A percentile compares a stretch with the other conserved stretches of the same genome.
Evolutionary conservation across 345 rosid species (phyloP).

Genomic region (Mercurialis annua): DNA sequence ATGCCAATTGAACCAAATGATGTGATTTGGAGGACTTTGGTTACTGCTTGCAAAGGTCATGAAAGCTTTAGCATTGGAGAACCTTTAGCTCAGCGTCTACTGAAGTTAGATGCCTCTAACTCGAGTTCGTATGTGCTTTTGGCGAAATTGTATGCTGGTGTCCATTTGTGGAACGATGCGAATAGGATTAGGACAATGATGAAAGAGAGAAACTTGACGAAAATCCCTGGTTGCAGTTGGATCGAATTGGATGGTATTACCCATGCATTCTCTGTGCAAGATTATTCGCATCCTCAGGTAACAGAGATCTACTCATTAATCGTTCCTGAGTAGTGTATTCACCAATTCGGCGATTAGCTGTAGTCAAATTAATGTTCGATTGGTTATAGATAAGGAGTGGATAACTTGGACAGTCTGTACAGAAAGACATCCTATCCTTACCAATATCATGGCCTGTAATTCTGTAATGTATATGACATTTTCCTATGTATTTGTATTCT

Average conservation of each 20-base stretch:
- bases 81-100: conserved; percentile 31
- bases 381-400: neutral
- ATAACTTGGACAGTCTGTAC: too few species aligned
- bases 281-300: conserved; percentile 31
- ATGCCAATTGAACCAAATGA: conserved; percentile 50
- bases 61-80: conserved; percentile 28
- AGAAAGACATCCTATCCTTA: too few species aligned
- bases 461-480: too few species aligned
- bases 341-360: conserved; percentile 9
- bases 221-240: conserved; percentile 46
- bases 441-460: too few species aligned
- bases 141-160: conserved; percentile 45
- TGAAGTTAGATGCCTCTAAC: conserved; percentile 23
- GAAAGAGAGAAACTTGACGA: conserved; percentile 35
- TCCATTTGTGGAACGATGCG: conserved; percentile 37
- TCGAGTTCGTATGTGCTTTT: conserved; percentile 40
- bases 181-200: conserved; percentile 35
- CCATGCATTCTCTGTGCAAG: conserved; percentile 41
- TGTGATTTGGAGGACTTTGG: conserved; percentile 42
- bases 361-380: conserved; percentile 11
- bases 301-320: conserved; percentile 30
- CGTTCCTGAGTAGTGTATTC: conserved; percentile 22
- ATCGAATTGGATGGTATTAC: conserved; percentile 42
- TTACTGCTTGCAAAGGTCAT: conserved; percentile 35
- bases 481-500: too few species aligned